Base-by-base conservation (phyloP, 495 filamentous ascomycete genomes). In the Neurospora sp. region DNA sequence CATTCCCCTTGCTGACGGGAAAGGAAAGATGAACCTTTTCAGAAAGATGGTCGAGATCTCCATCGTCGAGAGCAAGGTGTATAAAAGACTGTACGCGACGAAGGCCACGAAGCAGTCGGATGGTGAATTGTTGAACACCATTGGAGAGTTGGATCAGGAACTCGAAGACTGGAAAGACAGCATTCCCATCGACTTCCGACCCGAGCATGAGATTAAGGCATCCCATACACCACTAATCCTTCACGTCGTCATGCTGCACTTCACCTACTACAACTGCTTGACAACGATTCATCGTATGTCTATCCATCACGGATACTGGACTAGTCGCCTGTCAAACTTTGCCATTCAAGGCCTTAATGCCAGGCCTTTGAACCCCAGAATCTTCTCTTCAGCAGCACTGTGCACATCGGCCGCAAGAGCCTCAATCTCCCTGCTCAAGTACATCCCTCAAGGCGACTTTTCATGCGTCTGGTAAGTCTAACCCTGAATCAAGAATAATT, bases 261-360 rank as follows among this genome's bases (percentile, higher is more conserved):
- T 98, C 78, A 90, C 93, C 40, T 99, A 99, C 82, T 98, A 99
- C 84, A 99, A 98, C 79, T 96, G 93, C 76, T 85, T 99, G 71
- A 98, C 94, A 16, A 99, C 96, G 1, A 97, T 99, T 70, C 96
- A 99, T 82, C 93, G 96, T 31, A 98, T 98, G 96, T 96, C 93
- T 5, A 90, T 98, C 69, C 96, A 99, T 79, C 96, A 98, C 78
- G 96, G 96, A 3, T 98, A 97, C 83, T 99, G 96, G 96, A 97
- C 94, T 8, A 97, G 92, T 76, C 89, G 96, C 53, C 84, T 98
- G 31, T 97, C 94, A 38, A 95, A 98, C 76, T 99, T 93, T 79
- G 96, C 96, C 3, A 94, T 98, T 53, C 92, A 96, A 76, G 96
- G 96, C 7, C 81, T 97, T 44, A 98, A 97, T 81, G 91, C 94